Base-by-base conservation (phyloP, 805 yeast genomes). In the Dipodascopsis uninucleata region DNA sequence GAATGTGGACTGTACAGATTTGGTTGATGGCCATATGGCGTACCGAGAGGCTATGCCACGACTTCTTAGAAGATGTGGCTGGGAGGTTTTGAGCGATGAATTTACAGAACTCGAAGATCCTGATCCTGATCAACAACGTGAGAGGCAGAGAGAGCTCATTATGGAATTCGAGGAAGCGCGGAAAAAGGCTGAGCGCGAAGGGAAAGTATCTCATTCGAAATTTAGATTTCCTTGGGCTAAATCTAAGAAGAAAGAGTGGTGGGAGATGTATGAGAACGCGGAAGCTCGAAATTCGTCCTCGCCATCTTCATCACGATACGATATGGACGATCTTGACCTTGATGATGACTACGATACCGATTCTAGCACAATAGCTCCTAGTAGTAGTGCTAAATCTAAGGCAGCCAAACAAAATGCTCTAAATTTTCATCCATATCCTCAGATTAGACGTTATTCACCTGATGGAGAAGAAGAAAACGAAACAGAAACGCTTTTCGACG, bases 101-200 rank as follows among this genome's bases (percentile, higher is more conserved):
- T 93, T 93, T 61, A 82, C 85, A 16, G 98, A 93, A 64, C 89
- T 93, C 55, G 97, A 89, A 62, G 97, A 90, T 60, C 94, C 96
- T 0, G 96, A 90, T 63, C 86, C 95, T 2, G 95, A 86, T 55
- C 79, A 82, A 58, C 75, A 78, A 20, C 88, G 88, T 54, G 78
- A 90, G 54, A 60, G 68, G 43, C 94, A 88, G 59, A 72, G 96
- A 48, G 79, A 85, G 59, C 70, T 93, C 58, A 74, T 93, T 9
- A 71, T 72, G 45, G 98, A 93, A 61, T 84, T 90, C 57, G 96
- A 87, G 55, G 86, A 83, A 53, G 95, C 95, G 0, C 75, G 85
- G 43, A 79, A 77, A 42, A 76, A 76, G 52, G 70, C 79, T 71
- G 53, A 49, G 35, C 38, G 36, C 10, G 51, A 45, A 35, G 42